These are phyloP conservation scores for Glomus cerebriforme DNA, from an alignment of 192 early-diverging fungal genomes.

Conservation along the genomic window DNA sequence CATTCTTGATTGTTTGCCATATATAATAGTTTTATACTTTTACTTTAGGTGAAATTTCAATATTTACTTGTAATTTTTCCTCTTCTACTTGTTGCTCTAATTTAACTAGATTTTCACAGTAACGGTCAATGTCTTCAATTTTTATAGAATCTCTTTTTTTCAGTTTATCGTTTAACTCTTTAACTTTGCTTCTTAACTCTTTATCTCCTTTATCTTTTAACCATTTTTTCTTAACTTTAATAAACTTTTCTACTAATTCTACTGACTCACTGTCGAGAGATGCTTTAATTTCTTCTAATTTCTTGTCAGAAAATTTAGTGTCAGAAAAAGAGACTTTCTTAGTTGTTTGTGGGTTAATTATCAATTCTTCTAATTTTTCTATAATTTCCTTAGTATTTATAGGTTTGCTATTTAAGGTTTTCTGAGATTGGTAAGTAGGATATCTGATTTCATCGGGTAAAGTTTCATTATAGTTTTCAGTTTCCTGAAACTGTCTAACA, in stretches of 20 bases:
- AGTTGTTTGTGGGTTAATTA: too few species aligned
- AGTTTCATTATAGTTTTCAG: too few species aligned
- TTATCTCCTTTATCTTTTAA: background rate
- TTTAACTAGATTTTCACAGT: conserved; percentile 7
- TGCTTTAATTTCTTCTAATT: too few species aligned
- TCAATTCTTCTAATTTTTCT: too few species aligned
- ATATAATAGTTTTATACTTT: background rate
- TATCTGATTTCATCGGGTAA: too few species aligned
- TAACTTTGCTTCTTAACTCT: background rate
- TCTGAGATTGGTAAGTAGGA: too few species aligned
- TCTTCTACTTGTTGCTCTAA: conserved; percentile 20
- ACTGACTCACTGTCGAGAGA: too few species aligned
- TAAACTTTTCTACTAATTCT: background rate
- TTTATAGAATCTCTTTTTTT: background rate
- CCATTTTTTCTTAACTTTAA: background rate
- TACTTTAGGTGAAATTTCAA: background rate
- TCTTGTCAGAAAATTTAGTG: too few species aligned
- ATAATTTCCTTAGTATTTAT: too few species aligned
- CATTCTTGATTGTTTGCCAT: conserved; percentile 7
- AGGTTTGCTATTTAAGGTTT: too few species aligned
- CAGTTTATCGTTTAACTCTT: background rate
- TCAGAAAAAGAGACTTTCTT: too few species aligned
- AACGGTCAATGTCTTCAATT: background rate
- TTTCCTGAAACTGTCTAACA: too few species aligned
- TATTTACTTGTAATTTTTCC: background rate